Conservation (phyloP, 2,329 filamentous ascomycete species). For the Metarhizium robertsii region DNA sequence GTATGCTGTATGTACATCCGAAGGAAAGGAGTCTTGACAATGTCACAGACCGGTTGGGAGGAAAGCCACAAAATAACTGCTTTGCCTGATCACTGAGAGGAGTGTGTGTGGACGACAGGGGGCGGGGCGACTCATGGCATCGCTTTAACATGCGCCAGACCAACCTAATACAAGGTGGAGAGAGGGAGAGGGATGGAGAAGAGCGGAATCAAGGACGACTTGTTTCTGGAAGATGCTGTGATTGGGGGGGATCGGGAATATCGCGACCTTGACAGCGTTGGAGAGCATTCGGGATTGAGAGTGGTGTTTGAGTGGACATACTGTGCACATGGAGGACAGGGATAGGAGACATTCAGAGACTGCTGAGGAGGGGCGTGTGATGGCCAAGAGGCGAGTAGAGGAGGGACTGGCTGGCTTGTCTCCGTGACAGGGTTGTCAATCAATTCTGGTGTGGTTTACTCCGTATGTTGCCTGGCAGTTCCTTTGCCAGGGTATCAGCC, state of each 20-base stretch:
- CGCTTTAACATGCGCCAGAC: background rate
- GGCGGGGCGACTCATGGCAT: slow-evolving; percentile 5
- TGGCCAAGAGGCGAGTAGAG: background rate
- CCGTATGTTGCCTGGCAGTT: slow-evolving; percentile 1
- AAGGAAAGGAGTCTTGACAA: background rate
- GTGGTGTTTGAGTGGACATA: background rate
- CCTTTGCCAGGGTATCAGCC: background rate
- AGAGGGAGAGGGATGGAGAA: background rate
- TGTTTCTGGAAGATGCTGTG: slow-evolving; percentile 1
- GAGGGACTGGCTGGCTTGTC: background rate
- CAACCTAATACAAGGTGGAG: background rate
- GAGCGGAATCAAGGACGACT: background rate
- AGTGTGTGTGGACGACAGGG: slow-evolving; percentile 1
- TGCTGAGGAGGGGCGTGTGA: background rate
- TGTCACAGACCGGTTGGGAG: background rate
- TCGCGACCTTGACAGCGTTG: background rate
- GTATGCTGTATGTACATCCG: background rate
- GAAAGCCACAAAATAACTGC: background rate
- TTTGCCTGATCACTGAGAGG: background rate
- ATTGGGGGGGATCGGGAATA: slow-evolving; percentile 4
- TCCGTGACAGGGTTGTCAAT: background rate
- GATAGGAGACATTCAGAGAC: background rate
- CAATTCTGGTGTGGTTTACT: background rate
- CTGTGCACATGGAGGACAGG: slow-evolving; percentile 5
- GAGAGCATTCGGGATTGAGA: background rate